Percentiles rank a stretch among this genome's conserved stretches.
Conservation (phyloP, 2,329 filamentous ascomycete species). For the Diaporthe nobilis region DNA sequence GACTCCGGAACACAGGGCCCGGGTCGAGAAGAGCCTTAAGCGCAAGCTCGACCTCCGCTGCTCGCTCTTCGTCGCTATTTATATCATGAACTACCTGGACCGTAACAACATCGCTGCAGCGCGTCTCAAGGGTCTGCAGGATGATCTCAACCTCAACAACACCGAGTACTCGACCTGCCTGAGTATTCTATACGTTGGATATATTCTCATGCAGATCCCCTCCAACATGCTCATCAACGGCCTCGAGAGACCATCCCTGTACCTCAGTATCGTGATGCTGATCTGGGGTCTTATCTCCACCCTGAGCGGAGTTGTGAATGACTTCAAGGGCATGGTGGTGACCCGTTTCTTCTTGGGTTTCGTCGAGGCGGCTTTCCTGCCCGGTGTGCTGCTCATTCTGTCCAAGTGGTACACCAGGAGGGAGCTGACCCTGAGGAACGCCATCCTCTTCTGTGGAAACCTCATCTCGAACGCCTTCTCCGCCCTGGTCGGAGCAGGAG, state of each 20-base stretch:
- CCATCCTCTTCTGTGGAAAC: slow-evolving; percentile 71
- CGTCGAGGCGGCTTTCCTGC: slow-evolving; percentile 75
- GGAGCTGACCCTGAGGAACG: slow-evolving; percentile 68
- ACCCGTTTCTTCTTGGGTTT: slow-evolving; percentile 73
- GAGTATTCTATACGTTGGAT: slow-evolving; percentile 76
- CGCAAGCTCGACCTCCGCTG: slow-evolving; percentile 80
- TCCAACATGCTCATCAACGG: slow-evolving; percentile 71
- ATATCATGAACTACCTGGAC: slow-evolving; percentile 82
- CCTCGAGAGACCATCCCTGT: slow-evolving; percentile 65
- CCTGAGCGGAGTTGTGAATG: slow-evolving; percentile 65
- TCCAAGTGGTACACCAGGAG: slow-evolving; percentile 77
- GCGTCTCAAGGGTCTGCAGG: slow-evolving; percentile 74
- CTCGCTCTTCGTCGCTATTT: slow-evolving; percentile 80
- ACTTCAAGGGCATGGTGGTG: slow-evolving; percentile 67
- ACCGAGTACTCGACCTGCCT: slow-evolving; percentile 75
- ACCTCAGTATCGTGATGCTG: slow-evolving; percentile 66
- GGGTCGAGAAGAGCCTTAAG: slow-evolving; percentile 75
- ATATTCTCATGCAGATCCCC: slow-evolving; percentile 75
- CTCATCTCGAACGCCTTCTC: slow-evolving; percentile 73
- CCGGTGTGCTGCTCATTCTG: slow-evolving; percentile 73
- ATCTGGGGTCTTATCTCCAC: slow-evolving; percentile 74
- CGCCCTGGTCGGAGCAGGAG: slow-evolving; percentile 70
- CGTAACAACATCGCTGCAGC: slow-evolving; percentile 79
- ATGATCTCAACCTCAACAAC: slow-evolving; percentile 68
- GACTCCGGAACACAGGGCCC: slow-evolving; percentile 62